Base-by-base conservation (phyloP, 176 grass and related monocot species). In the Oryza rufipogon region DNA sequence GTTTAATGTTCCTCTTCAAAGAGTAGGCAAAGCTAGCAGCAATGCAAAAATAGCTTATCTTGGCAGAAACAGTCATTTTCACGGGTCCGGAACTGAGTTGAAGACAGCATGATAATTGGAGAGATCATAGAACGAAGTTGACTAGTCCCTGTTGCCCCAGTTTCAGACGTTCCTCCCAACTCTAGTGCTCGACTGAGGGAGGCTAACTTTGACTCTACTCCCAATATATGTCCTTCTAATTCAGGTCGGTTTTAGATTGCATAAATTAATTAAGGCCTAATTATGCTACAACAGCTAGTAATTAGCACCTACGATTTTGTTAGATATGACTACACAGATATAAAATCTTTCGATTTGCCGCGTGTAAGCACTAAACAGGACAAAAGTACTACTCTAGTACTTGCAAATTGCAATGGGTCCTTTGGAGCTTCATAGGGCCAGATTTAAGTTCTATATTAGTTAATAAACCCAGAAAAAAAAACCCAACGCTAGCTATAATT, bases 391-490 rank as follows among this genome's bases (percentile, higher is more conserved):
- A 32, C 30, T 32, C 30, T 32, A 19, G 70, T 89, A 80, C 82
- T 11, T 14, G 34, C n/a, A n/a, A n/a, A n/a, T n/a, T n/a, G n/a
- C 34, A 36, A 36, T 36, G 71, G 39, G 83, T 82, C 83, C 84
- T 78, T 90, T 74, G 6, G 60, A 78, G 74, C 20, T 73, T 61
- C 79, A 9, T 66, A 73, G 66, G 58, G 83, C 67, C 78, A 45
- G 28, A 15, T 0, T 15, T 19, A 83, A 83, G 71, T 45, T 11
- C 8, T 14, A 17, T 26, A 71, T 13, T 73, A 64, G 11, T 71
- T 66, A 51, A 51, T 66, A 66, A 51, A 28, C 71, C n/a, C 58
- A 32, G 30, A 32, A 32, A 63, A 9, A 11, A 67, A 66, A 66
- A 51, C 25, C 44, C 61, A 20, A 12, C 0, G 15, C 30, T 28